These are phyloP conservation scores for Teratosphaeriaceae sp. DNA, from an alignment of 2,329 filamentous ascomycete species.

Conservation along the genomic window DNA sequence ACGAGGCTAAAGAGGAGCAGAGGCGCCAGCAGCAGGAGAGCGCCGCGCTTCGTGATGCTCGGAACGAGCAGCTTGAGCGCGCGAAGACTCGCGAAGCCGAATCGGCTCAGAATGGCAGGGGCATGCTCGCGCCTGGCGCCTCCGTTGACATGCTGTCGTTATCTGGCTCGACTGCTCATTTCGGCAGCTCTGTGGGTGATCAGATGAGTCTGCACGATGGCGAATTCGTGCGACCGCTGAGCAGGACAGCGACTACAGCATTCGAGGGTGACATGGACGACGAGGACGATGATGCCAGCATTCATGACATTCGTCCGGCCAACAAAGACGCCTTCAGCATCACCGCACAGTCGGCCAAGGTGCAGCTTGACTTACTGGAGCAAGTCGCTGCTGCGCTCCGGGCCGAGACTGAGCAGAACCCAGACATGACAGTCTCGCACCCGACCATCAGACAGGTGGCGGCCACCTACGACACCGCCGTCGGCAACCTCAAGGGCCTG, in stretches of 20 bases:
- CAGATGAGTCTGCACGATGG: constrained; percentile 52
- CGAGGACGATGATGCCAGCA: constrained; percentile 74
- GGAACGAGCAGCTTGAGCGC: constrained; percentile 61
- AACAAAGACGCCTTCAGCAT: constrained; percentile 96
- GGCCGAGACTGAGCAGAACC: constrained; percentile 61
- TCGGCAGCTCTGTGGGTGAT: constrained; percentile 44
- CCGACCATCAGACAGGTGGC: constrained; percentile 70
- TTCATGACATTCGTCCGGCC: constrained; percentile 62
- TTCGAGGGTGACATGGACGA: constrained; percentile 56
- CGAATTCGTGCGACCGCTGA: constrained; percentile 39
- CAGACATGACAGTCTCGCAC: constrained; percentile 67
- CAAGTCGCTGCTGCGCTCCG: constrained; percentile 80
- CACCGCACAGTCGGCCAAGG: constrained; percentile 86
- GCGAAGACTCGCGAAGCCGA: constrained; percentile 31
- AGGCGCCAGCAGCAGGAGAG: constrained; percentile 66
- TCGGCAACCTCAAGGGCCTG: constrained; percentile 77
- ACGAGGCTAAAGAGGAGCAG: constrained; percentile 89
- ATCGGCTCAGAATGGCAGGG: constrained; percentile 12
- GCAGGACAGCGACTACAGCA: constrained; percentile 39
- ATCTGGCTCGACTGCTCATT: constrained; percentile 28
- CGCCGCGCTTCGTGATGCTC: constrained; percentile 70
- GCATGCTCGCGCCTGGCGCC: constrained; percentile 33
- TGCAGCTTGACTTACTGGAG: constrained; percentile 85
- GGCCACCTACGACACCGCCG: constrained; percentile 79
- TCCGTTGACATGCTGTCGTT: constrained; percentile 45